Evolutionary conservation across 768 basidiomycete species (phyloP).

Genomic region (Mycena galopus): DNA sequence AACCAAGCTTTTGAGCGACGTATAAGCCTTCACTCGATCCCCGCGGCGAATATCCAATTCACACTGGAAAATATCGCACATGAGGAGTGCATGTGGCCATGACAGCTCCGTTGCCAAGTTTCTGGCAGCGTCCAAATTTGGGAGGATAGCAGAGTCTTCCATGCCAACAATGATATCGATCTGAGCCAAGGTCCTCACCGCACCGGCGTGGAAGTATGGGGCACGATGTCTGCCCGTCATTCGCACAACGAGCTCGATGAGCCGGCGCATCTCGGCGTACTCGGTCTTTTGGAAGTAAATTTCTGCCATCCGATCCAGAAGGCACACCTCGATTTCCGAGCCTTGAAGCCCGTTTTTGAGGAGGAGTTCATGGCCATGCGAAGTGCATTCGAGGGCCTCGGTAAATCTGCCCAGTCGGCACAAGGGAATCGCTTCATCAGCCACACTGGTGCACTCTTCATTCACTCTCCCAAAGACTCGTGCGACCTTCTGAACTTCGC

Average conservation of each 20-base stretch:
- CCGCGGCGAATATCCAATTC: not conserved
- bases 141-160: not conserved
- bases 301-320: not conserved
- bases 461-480: not conserved
- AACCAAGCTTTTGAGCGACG: not conserved
- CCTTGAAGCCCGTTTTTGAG: not conserved
- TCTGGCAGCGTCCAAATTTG: not conserved
- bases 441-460: not conserved
- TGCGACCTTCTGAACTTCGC: not conserved
- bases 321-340: not conserved
- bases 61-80: not conserved
- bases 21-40: not conserved
- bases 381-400: not conserved
- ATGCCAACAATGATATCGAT: not conserved
- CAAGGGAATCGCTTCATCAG: not conserved
- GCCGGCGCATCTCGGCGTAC: not conserved
- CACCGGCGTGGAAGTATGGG: not conserved
- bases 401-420: not conserved
- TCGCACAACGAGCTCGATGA: not conserved
- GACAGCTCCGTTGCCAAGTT: not conserved
- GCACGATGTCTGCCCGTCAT: not conserved
- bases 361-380: not conserved
- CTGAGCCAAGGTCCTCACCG: not conserved
- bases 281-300: constrained; percentile 2
- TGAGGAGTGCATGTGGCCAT: not conserved